phyloP scores from a whole-genome alignment of 371 early-diverging fungal genomes.

The Mortierella sp. region DNA sequence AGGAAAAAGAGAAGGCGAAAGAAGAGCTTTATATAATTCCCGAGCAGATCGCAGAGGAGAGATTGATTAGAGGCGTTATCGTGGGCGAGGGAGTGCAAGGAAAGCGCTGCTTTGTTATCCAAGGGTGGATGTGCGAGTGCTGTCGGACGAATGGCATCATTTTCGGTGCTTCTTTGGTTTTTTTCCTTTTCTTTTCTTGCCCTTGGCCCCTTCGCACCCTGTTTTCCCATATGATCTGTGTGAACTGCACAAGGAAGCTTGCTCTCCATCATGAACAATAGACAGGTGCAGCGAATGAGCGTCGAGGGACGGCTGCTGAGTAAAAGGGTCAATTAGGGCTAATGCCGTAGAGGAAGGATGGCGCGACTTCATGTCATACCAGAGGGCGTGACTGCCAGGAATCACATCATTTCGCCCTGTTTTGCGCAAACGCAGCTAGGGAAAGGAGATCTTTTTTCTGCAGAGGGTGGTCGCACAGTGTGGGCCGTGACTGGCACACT shows the following conservation, averaged over 20 bases:
- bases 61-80: neutral
- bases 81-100: neutral
- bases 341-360: neutral
- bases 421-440: neutral
- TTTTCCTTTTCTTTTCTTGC: neutral
- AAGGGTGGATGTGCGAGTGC: slow-evolving; percentile 12
- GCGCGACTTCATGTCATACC: neutral
- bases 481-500: no score
- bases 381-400: neutral
- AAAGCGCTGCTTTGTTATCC: neutral
- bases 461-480: no score
- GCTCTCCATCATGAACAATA: neutral
- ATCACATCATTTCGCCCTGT: slow-evolving; percentile 9
- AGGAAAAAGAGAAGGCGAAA: neutral
- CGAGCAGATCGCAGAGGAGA: neutral
- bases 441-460: neutral
- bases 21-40: slow-evolving; percentile 9
- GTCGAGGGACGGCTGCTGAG: slow-evolving; percentile 1
- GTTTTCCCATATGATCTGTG: neutral
- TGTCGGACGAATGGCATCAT: slow-evolving; percentile 43
- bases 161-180: slow-evolving; percentile 22
- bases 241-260: neutral
- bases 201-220: neutral
- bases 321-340: neutral
- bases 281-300: neutral